Evolutionary conservation across 495 filamentous ascomycete species (phyloP).

Genomic region (Neurospora sp.): DNA sequence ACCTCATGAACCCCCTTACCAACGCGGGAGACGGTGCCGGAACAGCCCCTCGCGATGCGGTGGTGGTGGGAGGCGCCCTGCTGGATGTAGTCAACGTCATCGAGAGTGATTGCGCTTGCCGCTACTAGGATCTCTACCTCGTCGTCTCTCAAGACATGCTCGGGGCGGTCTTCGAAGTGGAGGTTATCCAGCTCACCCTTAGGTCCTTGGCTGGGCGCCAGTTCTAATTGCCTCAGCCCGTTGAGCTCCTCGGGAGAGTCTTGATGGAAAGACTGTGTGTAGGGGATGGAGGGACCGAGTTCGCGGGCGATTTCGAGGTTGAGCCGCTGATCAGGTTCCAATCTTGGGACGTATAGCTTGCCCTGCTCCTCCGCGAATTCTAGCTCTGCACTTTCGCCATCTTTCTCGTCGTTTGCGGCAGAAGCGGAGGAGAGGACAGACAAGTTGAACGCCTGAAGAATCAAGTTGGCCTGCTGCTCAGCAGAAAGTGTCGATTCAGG

Average conservation of each 20-base stretch:
- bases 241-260: neutral
- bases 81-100: constrained; percentile 31
- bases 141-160: constrained; percentile 14
- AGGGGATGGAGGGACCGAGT: constrained; percentile 23
- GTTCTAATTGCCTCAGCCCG: constrained; percentile 14
- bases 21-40: constrained; percentile 31
- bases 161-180: constrained; percentile 21
- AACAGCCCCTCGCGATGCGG: constrained; percentile 24
- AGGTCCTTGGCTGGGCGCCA: constrained; percentile 4
- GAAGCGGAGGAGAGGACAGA: constrained; percentile 12
- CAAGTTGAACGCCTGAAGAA: constrained; percentile 18
- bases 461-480: constrained; percentile 16
- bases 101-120: constrained; percentile 15
- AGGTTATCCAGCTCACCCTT: constrained; percentile 7
- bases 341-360: constrained; percentile 26
- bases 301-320: constrained; percentile 24
- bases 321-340: constrained; percentile 27
- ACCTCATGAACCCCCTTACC: constrained; percentile 27
- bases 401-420: neutral
- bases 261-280: constrained; percentile 22
- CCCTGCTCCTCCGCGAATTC: constrained; percentile 30
- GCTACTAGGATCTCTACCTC: constrained; percentile 34
- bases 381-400: constrained; percentile 17
- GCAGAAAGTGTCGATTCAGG: constrained; percentile 17
- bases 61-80: constrained; percentile 5